Conservation (phyloP, 2,329 filamentous ascomycete species). For the Daldinia sp. region DNA sequence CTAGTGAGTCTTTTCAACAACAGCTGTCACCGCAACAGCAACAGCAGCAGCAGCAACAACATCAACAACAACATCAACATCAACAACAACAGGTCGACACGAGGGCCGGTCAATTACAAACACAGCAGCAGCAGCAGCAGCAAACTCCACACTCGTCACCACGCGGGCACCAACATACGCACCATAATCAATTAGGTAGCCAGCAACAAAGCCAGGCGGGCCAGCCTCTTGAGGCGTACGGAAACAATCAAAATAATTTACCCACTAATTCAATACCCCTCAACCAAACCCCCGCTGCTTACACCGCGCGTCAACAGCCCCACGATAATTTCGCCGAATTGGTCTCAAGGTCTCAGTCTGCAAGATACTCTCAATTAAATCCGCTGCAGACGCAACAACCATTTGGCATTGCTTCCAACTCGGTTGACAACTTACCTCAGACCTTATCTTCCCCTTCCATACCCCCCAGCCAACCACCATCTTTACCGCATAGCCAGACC, state of each 20-base stretch:
- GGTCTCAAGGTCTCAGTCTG: slow-evolving; percentile 65
- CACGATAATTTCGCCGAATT: slow-evolving; percentile 61
- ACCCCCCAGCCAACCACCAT: slow-evolving; percentile 44
- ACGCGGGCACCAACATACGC: slow-evolving; percentile 46
- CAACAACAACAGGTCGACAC: slow-evolving; percentile 24
- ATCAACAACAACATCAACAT: slow-evolving; percentile 49
- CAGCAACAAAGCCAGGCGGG: slow-evolving; percentile 48
- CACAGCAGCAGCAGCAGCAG: slow-evolving; percentile 45
- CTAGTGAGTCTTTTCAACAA: slow-evolving; percentile 61
- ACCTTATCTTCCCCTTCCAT: slow-evolving; percentile 49
- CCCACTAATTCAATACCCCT: slow-evolving; percentile 53
- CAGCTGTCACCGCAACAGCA: slow-evolving; percentile 48
- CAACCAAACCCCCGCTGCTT: slow-evolving; percentile 54
- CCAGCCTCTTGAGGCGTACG: slow-evolving; percentile 47
- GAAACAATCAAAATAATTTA: slow-evolving; percentile 47
- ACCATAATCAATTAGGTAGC: slow-evolving; percentile 47
- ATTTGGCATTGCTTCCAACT: slow-evolving; percentile 55
- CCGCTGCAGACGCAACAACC: slow-evolving; percentile 52
- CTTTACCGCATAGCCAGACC: slow-evolving; percentile 48
- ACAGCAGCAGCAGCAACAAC: slow-evolving; percentile 44
- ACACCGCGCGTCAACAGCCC: slow-evolving; percentile 52
- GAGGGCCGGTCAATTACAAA: slow-evolving; percentile 44
- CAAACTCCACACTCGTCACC: slow-evolving; percentile 40
- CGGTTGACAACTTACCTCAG: slow-evolving; percentile 58
- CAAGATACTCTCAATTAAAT: slow-evolving; percentile 59